phyloP scores from a whole-genome alignment of 2,329 filamentous ascomycete genomes.

The Colletotrichum trifolii region DNA sequence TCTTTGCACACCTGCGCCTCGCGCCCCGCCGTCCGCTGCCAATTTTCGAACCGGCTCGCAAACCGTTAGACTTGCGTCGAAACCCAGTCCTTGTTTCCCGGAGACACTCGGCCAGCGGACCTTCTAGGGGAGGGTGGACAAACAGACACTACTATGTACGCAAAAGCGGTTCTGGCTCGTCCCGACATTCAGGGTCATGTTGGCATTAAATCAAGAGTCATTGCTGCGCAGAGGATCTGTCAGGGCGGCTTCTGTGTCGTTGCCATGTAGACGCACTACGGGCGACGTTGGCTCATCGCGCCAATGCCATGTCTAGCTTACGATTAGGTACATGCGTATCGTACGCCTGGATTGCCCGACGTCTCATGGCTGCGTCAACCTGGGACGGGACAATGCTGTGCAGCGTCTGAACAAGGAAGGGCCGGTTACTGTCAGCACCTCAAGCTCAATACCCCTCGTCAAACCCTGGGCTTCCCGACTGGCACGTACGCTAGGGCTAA shows the following conservation, averaged over 20 bases:
- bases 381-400: too few species aligned
- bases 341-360: too few species aligned
- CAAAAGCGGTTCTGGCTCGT: constrained; percentile 23
- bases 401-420: too few species aligned
- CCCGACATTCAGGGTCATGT: neutral
- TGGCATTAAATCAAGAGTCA: neutral
- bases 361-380: too few species aligned
- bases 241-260: too few species aligned
- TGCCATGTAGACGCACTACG: too few species aligned
- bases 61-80: constrained; percentile 28
- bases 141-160: neutral
- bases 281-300: too few species aligned
- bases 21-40: constrained; percentile 28
- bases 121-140: neutral
- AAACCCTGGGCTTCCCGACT: constrained; percentile 29
- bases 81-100: constrained; percentile 9
- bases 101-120: constrained; percentile 8
- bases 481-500: constrained; percentile 21
- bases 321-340: too few species aligned
- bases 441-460: constrained; percentile 1
- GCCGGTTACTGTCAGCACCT: neutral
- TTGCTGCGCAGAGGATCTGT: too few species aligned
- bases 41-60: constrained; percentile 35
- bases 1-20: constrained; percentile 15
- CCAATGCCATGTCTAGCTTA: too few species aligned